These are phyloP conservation scores for Leucocoprinus birnbaumii DNA, from an alignment of 768 basidiomycete species.

Conservation along the genomic window DNA sequence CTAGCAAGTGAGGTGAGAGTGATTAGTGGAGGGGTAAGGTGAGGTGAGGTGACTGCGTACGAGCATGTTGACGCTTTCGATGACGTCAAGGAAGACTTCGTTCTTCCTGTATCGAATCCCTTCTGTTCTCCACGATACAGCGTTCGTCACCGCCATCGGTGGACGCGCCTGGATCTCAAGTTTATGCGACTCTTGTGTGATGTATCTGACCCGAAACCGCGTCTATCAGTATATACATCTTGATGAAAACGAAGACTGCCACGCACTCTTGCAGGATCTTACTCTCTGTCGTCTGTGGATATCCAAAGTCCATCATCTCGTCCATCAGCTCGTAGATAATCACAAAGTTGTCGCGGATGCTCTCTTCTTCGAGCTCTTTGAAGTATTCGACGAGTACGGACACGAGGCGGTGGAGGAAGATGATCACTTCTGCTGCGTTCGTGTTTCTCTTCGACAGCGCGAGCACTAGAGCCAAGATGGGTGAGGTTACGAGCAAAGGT, in stretches of 20 bases:
- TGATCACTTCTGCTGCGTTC: slow-evolving; percentile 93
- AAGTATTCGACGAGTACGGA: slow-evolving; percentile 97
- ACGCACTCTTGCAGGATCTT: slow-evolving; percentile 95
- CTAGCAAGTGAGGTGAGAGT: slow-evolving; percentile 35
- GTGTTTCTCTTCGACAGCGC: slow-evolving; percentile 94
- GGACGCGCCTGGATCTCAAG: slow-evolving; percentile 90
- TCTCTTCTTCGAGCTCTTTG: slow-evolving; percentile 99
- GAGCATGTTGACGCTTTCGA: slow-evolving; percentile 95
- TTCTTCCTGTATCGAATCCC: slow-evolving; percentile 98
- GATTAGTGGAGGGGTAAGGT: not conserved
- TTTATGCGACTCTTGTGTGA: slow-evolving; percentile 98
- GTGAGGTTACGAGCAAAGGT: not conserved
- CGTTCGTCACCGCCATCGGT: slow-evolving; percentile 96
- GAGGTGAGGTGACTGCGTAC: slow-evolving; percentile 47
- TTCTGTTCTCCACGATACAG: slow-evolving; percentile 97
- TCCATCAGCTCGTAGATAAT: slow-evolving; percentile 99
- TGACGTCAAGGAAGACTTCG: slow-evolving; percentile 97
- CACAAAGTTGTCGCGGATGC: slow-evolving; percentile 98
- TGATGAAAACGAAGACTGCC: slow-evolving; percentile 10
- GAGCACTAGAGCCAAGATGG: slow-evolving; percentile 61
- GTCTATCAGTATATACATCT: not conserved
- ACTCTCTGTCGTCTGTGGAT: slow-evolving; percentile 98
- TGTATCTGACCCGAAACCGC: slow-evolving; percentile 52
- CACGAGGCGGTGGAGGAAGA: slow-evolving; percentile 92
- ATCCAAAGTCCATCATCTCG: slow-evolving; percentile 99